Evolutionary conservation across 805 yeast genomes (phyloP).

Genomic region (Wickerhamiella parazyma): DNA sequence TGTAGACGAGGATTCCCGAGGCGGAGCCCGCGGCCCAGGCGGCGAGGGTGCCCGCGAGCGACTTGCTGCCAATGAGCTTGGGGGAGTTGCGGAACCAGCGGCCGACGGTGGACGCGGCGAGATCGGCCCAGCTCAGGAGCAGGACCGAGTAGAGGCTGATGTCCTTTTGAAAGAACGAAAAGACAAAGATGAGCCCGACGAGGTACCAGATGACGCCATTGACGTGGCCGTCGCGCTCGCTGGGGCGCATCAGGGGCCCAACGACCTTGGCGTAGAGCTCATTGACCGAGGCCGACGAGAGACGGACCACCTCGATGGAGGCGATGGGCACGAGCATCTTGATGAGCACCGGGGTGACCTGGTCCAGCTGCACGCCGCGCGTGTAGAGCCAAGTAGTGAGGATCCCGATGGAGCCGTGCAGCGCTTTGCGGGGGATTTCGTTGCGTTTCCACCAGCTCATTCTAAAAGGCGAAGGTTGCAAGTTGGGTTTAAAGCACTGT

Average conservation of each 20-base stretch:
- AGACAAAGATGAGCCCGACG: conserved; percentile 62
- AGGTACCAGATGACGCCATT: conserved; percentile 88
- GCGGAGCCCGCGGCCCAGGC: conserved; percentile 63
- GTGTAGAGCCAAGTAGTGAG: conserved; percentile 63
- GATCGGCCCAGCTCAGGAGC: conserved; percentile 90
- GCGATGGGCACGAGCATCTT: conserved; percentile 44
- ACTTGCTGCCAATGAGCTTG: conserved; percentile 56
- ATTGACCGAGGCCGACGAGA: conserved; percentile 50
- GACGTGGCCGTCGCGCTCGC: conserved; percentile 47
- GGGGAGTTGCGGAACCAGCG: conserved; percentile 75
- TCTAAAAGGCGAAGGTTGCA: no score
- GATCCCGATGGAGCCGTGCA: conserved; percentile 84
- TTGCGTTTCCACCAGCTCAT: conserved; percentile 51
- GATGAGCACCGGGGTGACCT: conserved; percentile 47
- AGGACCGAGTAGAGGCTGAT: conserved; percentile 62
- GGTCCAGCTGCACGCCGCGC: conserved; percentile 38
- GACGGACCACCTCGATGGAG: conserved; percentile 52
- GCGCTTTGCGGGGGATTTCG: conserved; percentile 76
- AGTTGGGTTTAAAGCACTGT: neutral
- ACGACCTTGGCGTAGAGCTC: conserved; percentile 47
- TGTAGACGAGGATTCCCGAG: conserved; percentile 58
- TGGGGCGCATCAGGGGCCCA: conserved; percentile 76
- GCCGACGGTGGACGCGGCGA: conserved; percentile 92
- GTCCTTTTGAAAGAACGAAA: conserved; percentile 62
- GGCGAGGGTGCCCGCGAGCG: conserved; percentile 82